phyloP scores from a whole-genome alignment of 768 basidiomycete genomes.

The Hirschioporus abietinus region DNA sequence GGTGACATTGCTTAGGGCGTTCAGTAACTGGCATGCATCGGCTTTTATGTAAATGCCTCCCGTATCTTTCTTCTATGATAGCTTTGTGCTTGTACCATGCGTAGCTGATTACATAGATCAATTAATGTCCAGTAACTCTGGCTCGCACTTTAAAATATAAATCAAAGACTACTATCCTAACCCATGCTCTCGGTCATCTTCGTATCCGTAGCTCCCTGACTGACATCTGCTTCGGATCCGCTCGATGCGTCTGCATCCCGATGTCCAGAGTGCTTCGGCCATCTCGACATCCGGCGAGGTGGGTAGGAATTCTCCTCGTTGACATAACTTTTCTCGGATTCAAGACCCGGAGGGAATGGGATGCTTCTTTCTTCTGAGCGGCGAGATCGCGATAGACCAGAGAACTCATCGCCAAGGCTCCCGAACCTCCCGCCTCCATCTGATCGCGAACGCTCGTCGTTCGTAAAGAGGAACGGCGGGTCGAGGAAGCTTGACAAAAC shows the following conservation, averaged over 20 bases:
- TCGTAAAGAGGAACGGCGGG: neutral
- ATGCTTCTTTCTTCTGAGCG: neutral
- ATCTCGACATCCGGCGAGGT: neutral
- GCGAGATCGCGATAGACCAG: neutral
- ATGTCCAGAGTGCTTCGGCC: neutral
- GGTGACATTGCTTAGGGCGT: too few relatives aligned
- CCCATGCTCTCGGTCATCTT: neutral
- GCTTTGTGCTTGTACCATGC: too few relatives aligned
- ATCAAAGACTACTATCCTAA: neutral
- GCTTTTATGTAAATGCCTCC: too few relatives aligned
- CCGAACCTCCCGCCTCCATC: neutral
- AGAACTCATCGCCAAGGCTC: neutral
- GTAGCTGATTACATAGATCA: too few relatives aligned
- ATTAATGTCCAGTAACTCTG: too few relatives aligned
- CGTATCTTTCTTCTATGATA: too few relatives aligned
- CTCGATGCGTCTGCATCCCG: neutral
- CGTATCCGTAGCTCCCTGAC: neutral
- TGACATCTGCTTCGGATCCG: neutral
- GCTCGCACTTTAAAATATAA: neutral
- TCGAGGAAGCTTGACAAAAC: neutral
- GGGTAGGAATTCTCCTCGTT: neutral
- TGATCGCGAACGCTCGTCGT: neutral
- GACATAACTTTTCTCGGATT: neutral
- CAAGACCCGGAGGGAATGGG: neutral
- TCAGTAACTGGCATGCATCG: too few relatives aligned